Base-by-base conservation (phyloP, 352 stramenopile species). In the Phytophthora boehmeriae region DNA sequence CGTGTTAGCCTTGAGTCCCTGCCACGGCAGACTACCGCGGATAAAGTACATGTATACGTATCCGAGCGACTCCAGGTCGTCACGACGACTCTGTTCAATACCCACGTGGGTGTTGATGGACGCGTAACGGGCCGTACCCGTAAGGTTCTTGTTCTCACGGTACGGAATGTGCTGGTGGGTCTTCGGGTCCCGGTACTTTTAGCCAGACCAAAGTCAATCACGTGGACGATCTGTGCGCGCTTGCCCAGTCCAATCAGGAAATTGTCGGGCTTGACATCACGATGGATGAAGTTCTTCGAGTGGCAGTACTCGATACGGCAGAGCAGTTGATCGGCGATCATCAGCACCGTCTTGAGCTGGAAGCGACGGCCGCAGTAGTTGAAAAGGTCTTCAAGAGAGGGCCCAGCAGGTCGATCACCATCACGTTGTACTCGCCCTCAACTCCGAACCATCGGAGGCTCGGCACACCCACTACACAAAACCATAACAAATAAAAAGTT, bases 371-470 rank as follows among this genome's bases (percentile, higher is more conserved):
- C 86, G 58, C 88, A 96, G 72, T 93, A 93, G 71, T 95, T 96
- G 75, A 96, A 96, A 35, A 96, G 65, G 50, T 95, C 85, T 43
- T 95, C 87, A 8, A 95, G 80, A 42, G 92, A 99, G 5, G 97
- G 97, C 13, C 98, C 6, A 99, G 82, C 38, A 99, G 77, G 73
- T 99, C 98, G 48, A 99, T 97, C 20, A 99, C 97, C 97, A 99
- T 99, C 30, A 99, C 97, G 67, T 99, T 99, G 88, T 99, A 99
- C 73, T 99, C 96, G 48, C 96, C 97, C 83, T 99, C 98, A 20
- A 99, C 97, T 42, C 98, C 98, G 72, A 99, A 99, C 97, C 97
- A 99, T 63, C 96, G 90, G 28, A 99, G 90, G 71, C 98, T 98
- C 4, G 98, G 97, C 53, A 99, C 98, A 44, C 98, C 98, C 48